Conservation (phyloP, 2,329 filamentous ascomycete genomes). For the Aspergillus fumigatus region DNA sequence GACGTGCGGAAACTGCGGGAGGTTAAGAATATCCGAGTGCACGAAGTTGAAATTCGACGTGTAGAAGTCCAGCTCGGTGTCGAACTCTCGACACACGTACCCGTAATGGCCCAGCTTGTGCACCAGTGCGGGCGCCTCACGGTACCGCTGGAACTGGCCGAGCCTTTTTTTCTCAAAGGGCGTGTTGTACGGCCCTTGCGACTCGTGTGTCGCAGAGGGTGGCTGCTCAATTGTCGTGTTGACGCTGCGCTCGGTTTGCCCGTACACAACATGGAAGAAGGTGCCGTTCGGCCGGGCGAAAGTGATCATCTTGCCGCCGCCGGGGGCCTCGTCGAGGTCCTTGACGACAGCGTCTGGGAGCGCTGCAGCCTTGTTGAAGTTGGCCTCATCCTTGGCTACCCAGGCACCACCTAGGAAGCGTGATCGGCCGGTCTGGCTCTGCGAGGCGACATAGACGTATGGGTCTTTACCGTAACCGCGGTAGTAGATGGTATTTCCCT, state of each 20-base stretch:
- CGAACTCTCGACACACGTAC: slow-evolving; percentile 29
- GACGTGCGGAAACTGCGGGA: slow-evolving; percentile 25
- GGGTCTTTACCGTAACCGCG: slow-evolving; percentile 59
- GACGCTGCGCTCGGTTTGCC: slow-evolving; percentile 43
- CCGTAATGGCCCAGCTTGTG: slow-evolving; percentile 42
- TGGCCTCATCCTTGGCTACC: slow-evolving; percentile 52
- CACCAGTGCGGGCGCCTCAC: slow-evolving; percentile 25
- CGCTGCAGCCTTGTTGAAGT: slow-evolving; percentile 49
- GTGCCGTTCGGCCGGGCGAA: slow-evolving; percentile 49
- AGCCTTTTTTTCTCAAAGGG: slow-evolving; percentile 14
- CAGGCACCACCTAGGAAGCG: slow-evolving; percentile 56
- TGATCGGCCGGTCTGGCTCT: slow-evolving; percentile 43
- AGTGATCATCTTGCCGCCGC: slow-evolving; percentile 21
- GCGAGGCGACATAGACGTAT: slow-evolving; percentile 56
- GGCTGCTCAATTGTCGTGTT: slow-evolving; percentile 15
- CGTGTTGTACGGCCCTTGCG: slow-evolving; percentile 13
- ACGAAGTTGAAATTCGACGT: slow-evolving; percentile 41
- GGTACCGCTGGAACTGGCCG: slow-evolving; percentile 31
- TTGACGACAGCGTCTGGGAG: slow-evolving; percentile 50
- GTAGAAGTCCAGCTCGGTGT: slow-evolving; percentile 34
- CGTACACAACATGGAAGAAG: slow-evolving; percentile 55
- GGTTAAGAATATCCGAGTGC: slow-evolving; percentile 30
- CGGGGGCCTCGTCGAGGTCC: slow-evolving; percentile 36
- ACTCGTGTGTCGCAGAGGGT: slow-evolving; percentile 15
- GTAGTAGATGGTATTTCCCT: slow-evolving; percentile 51